phyloP scores from a whole-genome alignment of 148 eudicot genomes.

The Arbutus unedo region DNA sequence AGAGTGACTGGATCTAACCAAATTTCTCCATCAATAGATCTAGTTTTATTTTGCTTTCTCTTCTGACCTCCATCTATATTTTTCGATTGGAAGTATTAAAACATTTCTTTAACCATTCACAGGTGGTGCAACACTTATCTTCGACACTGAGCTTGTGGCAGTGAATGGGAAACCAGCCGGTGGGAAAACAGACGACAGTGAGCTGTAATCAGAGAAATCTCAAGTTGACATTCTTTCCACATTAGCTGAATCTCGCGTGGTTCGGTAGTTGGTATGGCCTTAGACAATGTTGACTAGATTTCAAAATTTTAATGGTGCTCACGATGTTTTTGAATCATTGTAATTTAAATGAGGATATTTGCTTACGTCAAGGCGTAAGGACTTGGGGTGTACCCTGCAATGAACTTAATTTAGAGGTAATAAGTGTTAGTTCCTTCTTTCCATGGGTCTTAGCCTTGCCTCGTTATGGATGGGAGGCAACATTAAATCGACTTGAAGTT shows the following conservation, averaged over 20 bases:
- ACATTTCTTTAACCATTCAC: conserved; percentile 17
- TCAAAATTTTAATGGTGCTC: background rate
- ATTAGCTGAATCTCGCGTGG: background rate
- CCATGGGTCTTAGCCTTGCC: background rate
- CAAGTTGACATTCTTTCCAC: background rate
- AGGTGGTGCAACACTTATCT: conserved; percentile 96
- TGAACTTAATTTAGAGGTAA: background rate
- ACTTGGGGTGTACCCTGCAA: background rate
- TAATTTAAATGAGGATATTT: background rate
- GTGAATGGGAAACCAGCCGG: conserved; percentile 55
- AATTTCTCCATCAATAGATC: background rate
- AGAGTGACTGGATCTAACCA: too few species aligned
- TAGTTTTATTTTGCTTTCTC: background rate
- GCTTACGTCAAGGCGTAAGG: background rate
- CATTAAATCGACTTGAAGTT: background rate
- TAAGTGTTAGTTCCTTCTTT: background rate
- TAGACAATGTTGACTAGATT: background rate
- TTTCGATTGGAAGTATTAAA: background rate
- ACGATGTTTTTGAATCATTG: background rate
- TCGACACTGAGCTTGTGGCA: conserved; percentile 84
- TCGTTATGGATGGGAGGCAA: background rate
- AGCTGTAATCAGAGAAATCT: conserved; percentile 36
- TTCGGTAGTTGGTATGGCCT: background rate
- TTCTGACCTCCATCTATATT: background rate
- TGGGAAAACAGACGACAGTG: conserved; percentile 38